Evolutionary conservation across 176 grass and related monocot species (phyloP).

Genomic region (Thalia dealbata): DNA sequence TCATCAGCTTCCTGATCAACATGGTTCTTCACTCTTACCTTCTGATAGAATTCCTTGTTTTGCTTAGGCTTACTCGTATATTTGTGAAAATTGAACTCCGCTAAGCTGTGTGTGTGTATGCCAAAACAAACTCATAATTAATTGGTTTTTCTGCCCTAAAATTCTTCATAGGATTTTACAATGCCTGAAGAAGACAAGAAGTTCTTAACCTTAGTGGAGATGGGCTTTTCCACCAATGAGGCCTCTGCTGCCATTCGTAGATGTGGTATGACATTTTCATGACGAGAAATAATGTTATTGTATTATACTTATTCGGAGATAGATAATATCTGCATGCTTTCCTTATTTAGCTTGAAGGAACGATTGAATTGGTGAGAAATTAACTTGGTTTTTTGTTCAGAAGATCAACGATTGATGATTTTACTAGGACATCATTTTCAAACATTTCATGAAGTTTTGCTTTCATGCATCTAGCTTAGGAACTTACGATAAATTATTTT

Average conservation of each 20-base stretch:
- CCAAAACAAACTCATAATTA: neutral
- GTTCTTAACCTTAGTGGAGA: constrained; percentile 39
- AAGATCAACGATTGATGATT: no score
- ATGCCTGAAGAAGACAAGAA: constrained; percentile 42
- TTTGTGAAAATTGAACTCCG: neutral
- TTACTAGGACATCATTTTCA: neutral
- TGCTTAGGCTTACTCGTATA: neutral
- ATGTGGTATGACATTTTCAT: constrained; percentile 58
- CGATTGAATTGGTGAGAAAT: no score
- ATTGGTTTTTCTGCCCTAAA: constrained; percentile 1
- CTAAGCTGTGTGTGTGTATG: neutral
- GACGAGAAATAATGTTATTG: neutral
- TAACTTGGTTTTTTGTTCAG: no score
- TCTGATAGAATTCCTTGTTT: neutral
- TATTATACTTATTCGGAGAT: neutral
- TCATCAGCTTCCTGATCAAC: neutral
- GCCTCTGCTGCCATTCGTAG: constrained; percentile 47
- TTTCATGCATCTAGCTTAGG: neutral
- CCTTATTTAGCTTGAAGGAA: no score
- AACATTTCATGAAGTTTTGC: neutral
- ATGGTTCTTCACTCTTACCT: neutral
- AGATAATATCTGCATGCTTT: neutral
- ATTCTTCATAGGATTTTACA: constrained; percentile 50
- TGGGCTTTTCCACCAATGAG: constrained; percentile 65
- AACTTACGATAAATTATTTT: neutral